phyloP scores from a whole-genome alignment of 257 asterid genomes.

The Penstemon barbatus region DNA sequence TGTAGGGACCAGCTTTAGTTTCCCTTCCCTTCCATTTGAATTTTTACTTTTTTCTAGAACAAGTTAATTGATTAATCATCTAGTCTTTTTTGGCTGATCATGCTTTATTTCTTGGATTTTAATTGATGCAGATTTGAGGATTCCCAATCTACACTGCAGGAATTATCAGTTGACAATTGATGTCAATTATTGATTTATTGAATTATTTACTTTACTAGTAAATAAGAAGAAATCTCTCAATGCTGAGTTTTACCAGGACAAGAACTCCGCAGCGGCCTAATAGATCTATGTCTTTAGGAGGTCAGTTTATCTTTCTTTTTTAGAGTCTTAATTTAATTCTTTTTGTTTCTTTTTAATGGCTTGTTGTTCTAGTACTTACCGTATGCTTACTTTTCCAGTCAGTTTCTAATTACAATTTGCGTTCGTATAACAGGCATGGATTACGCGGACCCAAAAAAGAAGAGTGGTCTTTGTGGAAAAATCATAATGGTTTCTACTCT shows the following conservation, averaged over 20 bases:
- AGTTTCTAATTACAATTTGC: conserved; percentile 10
- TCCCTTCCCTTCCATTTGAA: conserved; percentile 3
- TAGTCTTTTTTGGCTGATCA: conserved; percentile 20
- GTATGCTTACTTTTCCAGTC: neutral
- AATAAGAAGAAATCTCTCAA: conserved; percentile 29
- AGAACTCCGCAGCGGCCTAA: conserved; percentile 63
- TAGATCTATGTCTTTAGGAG: conserved; percentile 71
- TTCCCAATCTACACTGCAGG: conserved; percentile 11
- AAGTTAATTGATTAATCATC: conserved; percentile 24
- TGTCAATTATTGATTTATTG: conserved; percentile 29
- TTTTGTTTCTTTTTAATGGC: neutral
- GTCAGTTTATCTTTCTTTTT: conserved; percentile 34
- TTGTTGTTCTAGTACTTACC: neutral
- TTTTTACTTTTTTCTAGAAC: conserved; percentile 17
- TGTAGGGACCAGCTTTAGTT: conserved; percentile 38
- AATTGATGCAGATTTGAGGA: conserved; percentile 36
- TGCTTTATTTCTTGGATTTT: conserved; percentile 7
- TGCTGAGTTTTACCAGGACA: conserved; percentile 60
- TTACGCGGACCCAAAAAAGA: conserved; percentile 78
- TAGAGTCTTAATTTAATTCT: neutral
- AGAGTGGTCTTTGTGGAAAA: conserved; percentile 41
- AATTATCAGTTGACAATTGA: conserved; percentile 34
- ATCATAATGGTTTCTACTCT: conserved; percentile 51
- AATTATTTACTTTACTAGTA: conserved; percentile 14
- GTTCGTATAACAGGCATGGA: conserved; percentile 67